phyloP scores from a whole-genome alignment of 345 rosid genomes.

The Hibiscus mutabilis region DNA sequence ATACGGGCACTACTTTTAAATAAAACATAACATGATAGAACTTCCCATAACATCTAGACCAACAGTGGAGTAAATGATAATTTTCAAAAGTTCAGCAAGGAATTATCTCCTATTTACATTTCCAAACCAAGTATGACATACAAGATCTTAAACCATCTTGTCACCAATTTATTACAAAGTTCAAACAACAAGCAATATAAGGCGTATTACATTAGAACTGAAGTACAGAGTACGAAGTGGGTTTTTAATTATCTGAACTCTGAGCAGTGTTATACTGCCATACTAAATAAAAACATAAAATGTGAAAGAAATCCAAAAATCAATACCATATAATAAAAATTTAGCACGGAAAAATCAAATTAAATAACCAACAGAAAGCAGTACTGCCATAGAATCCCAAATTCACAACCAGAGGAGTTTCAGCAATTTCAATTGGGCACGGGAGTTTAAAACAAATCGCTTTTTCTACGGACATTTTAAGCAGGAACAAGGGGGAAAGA shows the following conservation, averaged over 20 bases:
- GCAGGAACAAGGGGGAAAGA: background rate
- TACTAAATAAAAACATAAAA: background rate
- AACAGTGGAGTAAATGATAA: background rate
- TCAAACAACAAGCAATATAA: background rate
- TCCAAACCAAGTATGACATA: background rate
- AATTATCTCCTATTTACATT: background rate
- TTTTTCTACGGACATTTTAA: background rate
- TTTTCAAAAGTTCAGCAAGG: background rate
- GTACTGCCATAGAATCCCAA: background rate
- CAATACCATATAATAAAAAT: background rate
- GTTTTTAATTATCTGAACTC: background rate
- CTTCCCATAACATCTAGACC: background rate
- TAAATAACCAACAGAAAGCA: background rate
- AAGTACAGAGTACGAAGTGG: background rate
- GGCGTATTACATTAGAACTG: background rate
- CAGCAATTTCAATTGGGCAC: background rate
- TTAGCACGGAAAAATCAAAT: background rate
- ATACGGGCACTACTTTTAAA: slow-evolving; percentile 7
- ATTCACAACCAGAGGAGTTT: background rate
- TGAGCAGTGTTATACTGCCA: background rate
- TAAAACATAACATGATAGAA: background rate
- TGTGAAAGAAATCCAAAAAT: background rate
- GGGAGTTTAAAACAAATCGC: background rate
- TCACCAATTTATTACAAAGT: background rate
- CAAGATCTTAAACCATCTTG: background rate